Evolutionary conservation across 306 rosid species (phyloP).

Genomic region (Sphenostylis stenocarpa): DNA sequence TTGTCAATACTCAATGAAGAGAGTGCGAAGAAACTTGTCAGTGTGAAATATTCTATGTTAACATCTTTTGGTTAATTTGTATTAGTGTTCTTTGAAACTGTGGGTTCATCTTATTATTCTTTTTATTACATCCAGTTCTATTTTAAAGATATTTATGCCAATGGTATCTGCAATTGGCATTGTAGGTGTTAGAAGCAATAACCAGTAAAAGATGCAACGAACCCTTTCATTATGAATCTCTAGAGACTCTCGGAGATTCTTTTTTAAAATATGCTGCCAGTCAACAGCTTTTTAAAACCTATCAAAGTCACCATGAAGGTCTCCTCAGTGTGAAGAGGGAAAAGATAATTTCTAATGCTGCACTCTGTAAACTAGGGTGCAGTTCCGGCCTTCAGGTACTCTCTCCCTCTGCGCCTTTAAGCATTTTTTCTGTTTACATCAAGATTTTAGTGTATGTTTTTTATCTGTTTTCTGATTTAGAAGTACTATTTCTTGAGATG

Average conservation of each 20-base stretch:
- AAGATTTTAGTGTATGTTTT: neutral
- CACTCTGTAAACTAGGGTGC: conserved; percentile 67
- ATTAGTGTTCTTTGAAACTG: neutral
- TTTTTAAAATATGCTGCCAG: conserved; percentile 79
- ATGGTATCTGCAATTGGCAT: conserved; percentile 14
- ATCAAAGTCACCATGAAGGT: conserved; percentile 70
- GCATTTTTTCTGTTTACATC: neutral
- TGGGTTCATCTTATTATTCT: neutral
- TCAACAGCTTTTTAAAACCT: conserved; percentile 60
- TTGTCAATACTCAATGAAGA: neutral
- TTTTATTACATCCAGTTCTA: neutral
- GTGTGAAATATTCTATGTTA: neutral
- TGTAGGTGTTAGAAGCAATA: conserved; percentile 86
- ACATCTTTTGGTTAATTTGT: conserved; percentile 11
- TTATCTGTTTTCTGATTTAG: neutral
- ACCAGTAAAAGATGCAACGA: conserved; percentile 78
- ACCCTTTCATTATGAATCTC: conserved; percentile 72
- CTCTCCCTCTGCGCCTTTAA: neutral
- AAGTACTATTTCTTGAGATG: conserved; percentile 7
- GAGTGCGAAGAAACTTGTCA: neutral
- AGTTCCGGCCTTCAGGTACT: conserved; percentile 61
- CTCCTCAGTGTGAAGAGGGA: conserved; percentile 67
- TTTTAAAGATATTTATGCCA: neutral
- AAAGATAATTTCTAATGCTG: conserved; percentile 68
- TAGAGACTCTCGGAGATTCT: conserved; percentile 94